Conservation (phyloP, 805 yeast species). For the Scheffersomyces spartinae region DNA sequence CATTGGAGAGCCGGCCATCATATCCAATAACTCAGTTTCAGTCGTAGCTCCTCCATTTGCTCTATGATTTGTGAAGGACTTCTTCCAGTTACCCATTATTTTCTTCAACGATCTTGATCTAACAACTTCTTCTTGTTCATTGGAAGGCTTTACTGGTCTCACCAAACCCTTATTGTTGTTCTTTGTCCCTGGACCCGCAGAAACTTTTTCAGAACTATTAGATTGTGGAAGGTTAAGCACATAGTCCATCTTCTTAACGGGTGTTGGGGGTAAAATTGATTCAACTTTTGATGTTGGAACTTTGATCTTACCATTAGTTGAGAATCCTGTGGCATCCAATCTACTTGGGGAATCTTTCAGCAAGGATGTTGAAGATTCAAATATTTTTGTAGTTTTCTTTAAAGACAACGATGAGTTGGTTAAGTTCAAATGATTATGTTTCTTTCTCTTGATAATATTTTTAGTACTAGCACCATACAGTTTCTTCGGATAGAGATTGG, state of each 20-base stretch:
- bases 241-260: constrained; percentile 48
- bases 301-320: constrained; percentile 37
- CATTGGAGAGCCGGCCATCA: too few relatives aligned
- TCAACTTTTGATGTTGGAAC: constrained; percentile 36
- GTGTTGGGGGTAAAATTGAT: constrained; percentile 52
- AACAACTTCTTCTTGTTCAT: constrained; percentile 5
- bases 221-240: too few relatives aligned
- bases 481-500: too few relatives aligned
- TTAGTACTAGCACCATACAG: neutral
- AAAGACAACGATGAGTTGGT: constrained; percentile 29
- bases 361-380: constrained; percentile 2
- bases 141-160: neutral
- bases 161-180: constrained; percentile 1
- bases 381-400: constrained; percentile 19
- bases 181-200: constrained; percentile 11
- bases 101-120: constrained; percentile 25
- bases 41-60: constrained; percentile 5
- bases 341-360: constrained; percentile 3
- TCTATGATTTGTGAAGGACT: constrained; percentile 12
- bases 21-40: too few relatives aligned
- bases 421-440: constrained; percentile 26
- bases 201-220: constrained; percentile 3
- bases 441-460: constrained; percentile 3
- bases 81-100: constrained; percentile 31
- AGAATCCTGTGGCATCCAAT: constrained; percentile 29